phyloP scores from a whole-genome alignment of 768 basidiomycete genomes.

The Agrocybe praecox region DNA sequence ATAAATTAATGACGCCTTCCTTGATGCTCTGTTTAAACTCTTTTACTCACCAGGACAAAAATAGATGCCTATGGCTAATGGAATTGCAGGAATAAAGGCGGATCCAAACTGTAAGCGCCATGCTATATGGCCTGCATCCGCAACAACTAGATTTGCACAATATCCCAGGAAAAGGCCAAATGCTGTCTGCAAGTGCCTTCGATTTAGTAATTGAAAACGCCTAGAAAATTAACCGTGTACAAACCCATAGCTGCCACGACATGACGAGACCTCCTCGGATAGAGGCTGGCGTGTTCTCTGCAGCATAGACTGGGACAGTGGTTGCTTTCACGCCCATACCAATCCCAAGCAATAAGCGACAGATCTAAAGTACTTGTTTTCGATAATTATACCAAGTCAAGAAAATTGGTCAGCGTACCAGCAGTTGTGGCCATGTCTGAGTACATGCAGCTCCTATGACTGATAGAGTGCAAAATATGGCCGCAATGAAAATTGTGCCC shows the following conservation, averaged over 20 bases:
- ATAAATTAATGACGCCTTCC: slow-evolving; percentile 17
- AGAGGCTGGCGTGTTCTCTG: slow-evolving; percentile 72
- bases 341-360: slow-evolving; percentile 58
- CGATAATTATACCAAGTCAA: neutral
- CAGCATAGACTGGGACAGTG: slow-evolving; percentile 61
- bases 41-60: slow-evolving; percentile 48
- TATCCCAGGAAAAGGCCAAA: slow-evolving; percentile 79
- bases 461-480: slow-evolving; percentile 47
- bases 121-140: slow-evolving; percentile 55
- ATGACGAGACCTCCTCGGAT: slow-evolving; percentile 88
- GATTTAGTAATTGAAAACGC: neutral
- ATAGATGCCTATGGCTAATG: slow-evolving; percentile 41
- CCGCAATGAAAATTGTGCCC: slow-evolving; percentile 57
- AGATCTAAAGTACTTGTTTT: slow-evolving; percentile 24
- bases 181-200: slow-evolving; percentile 45
- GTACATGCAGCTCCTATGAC: slow-evolving; percentile 47
- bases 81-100: slow-evolving; percentile 58
- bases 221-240: slow-evolving; percentile 10
- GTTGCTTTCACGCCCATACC: slow-evolving; percentile 61
- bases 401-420: slow-evolving; percentile 26
- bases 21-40: slow-evolving; percentile 16
- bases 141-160: slow-evolving; percentile 59
- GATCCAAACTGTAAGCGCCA: slow-evolving; percentile 82
- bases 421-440: slow-evolving; percentile 51
- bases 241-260: slow-evolving; percentile 84